Conservation (phyloP, 345 rosid species). For the Eucalyptus virginea region DNA sequence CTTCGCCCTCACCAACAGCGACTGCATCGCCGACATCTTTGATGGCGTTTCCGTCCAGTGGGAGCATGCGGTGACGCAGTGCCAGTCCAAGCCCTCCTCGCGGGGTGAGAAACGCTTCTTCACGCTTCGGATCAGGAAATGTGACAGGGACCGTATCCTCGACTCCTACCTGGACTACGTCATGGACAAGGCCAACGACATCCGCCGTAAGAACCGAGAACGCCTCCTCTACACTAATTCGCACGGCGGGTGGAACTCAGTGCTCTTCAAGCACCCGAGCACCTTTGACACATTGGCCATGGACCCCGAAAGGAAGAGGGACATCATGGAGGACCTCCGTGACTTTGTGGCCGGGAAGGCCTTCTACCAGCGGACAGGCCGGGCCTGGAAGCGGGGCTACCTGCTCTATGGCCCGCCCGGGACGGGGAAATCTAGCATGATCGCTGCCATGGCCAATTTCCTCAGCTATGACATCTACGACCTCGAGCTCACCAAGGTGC, state of each 20-base stretch:
- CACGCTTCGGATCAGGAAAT: not conserved
- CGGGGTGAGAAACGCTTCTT: not conserved
- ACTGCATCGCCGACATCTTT: not conserved
- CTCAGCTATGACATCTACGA: not conserved
- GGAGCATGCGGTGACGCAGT: no score
- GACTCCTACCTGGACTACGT: not conserved
- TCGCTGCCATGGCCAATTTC: not conserved
- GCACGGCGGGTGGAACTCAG: not conserved
- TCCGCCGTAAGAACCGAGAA: not conserved
- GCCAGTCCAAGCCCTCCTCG: not conserved
- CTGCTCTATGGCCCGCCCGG: not conserved
- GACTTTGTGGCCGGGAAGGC: not conserved
- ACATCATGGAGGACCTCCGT: not conserved
- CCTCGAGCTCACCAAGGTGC: not conserved
- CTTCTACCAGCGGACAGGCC: not conserved
- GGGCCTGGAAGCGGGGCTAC: not conserved
- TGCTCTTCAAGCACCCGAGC: not conserved
- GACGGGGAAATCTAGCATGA: not conserved
- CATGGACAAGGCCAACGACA: not conserved
- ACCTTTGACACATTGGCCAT: not conserved
- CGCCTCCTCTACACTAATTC: not conserved
- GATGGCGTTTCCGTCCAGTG: no score
- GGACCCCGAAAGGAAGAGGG: not conserved
- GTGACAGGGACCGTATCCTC: not conserved
- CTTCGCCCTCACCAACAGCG: no score